Evolutionary conservation across 345 rosid species (phyloP).

Genomic region (Punica granatum): DNA sequence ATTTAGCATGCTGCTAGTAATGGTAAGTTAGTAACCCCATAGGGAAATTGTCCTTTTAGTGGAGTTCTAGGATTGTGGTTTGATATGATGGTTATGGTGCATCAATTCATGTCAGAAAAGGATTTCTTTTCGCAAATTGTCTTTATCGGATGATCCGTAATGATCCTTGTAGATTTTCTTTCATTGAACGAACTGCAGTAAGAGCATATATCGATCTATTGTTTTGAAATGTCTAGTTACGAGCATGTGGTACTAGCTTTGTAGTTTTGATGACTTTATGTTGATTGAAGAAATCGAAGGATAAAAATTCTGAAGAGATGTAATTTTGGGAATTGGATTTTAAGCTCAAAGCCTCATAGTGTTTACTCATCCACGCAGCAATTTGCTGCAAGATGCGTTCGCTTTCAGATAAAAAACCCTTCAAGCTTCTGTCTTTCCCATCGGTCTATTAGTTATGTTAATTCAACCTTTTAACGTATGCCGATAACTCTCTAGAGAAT

Average conservation of each 20-base stretch:
- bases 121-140: background rate
- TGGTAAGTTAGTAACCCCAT: background rate
- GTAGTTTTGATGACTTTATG: background rate
- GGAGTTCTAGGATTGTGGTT: background rate
- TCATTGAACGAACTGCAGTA: background rate
- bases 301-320: background rate
- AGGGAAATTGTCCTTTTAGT: background rate
- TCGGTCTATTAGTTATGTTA: background rate
- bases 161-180: background rate
- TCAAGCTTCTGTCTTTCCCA: background rate
- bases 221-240: background rate
- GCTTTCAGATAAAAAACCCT: no score
- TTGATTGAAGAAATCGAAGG: background rate
- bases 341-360: background rate
- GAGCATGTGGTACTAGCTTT: background rate
- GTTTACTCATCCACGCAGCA: background rate
- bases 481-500: background rate
- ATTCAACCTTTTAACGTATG: background rate
- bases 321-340: background rate
- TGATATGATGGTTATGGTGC: background rate
- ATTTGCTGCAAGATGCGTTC: background rate
- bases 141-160: background rate
- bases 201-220: background rate
- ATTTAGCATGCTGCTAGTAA: background rate
- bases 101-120: background rate